Base-by-base conservation (phyloP, 129 eudicot species). In the Flaveria bidentis region DNA sequence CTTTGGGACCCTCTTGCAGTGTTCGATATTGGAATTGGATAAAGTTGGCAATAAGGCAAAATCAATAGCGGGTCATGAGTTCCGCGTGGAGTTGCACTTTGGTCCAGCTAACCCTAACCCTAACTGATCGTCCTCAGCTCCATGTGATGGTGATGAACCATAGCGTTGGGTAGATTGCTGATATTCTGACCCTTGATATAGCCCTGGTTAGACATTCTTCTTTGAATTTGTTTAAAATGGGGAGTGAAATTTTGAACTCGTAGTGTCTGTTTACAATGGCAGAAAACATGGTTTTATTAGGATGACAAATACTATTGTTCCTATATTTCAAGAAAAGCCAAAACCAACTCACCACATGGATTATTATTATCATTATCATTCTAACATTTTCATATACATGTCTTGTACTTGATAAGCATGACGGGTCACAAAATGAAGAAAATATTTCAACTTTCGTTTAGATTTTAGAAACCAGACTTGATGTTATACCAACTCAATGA, bases 51-150 rank as follows among this genome's bases (percentile, higher is more conserved):
- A 61, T 55, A 86, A 74, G 79, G 97, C 88, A 2, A 83, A 69
- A 66, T 76, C 91, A 25, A 91, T 91, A 65, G 86, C 90, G 13
- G 94, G 97, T 60, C 77, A 90, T n/a, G 83, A 84, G 33, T 91
- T 91, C 80, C 80, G 87, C 78, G 76, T 88, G 80, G 94, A 91
- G 85, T 77, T 91, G 83, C 81, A 88, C 33, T 91, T 91, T 77
- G 84, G 85, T 83, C 88, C 90, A 1, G 76, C 82, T 18, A 65
- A 78, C n/a, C 77, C 80, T 9, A 77, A 75, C 33, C 80, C 75
- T 66, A 66, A 68, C 75, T 51, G 53, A 10, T 53, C 25, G 67
- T 58, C 28, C 65, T 64, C 80, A 39, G 28, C 67, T 80, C 78
- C 81, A 56, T 64, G 79, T 9, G 74, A 79, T 22, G 82, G 73